These are phyloP conservation scores for Saccharomyces hybrid DNA, from an alignment of 1,139 yeast species.

Conservation along the genomic window DNA sequence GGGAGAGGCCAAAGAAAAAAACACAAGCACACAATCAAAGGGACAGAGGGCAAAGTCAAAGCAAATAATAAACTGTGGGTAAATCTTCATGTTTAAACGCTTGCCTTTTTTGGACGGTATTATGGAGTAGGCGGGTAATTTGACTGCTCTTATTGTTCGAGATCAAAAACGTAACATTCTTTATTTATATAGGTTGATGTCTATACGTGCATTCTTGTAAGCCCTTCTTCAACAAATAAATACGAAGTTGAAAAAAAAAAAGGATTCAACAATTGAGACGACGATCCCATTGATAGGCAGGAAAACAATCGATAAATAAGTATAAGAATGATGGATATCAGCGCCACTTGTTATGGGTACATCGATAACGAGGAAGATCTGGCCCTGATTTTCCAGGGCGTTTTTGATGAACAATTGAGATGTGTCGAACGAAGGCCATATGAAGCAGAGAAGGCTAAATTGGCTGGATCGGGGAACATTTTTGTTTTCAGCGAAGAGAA, in stretches of 20 bases:
- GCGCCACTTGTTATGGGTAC: constrained; percentile 70
- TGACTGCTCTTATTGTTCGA: neutral
- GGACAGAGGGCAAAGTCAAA: too few relatives aligned
- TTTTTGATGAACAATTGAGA: constrained; percentile 51
- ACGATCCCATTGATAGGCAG: neutral
- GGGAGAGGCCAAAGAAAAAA: too few relatives aligned
- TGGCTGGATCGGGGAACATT: constrained; percentile 71
- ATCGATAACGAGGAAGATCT: constrained; percentile 83
- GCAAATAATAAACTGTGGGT: neutral
- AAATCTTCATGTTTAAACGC: neutral
- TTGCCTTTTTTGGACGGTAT: neutral
- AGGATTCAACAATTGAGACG: neutral
- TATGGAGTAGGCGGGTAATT: neutral
- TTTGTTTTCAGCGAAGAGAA: constrained; percentile 79
- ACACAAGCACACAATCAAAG: too few relatives aligned
- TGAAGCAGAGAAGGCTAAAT: constrained; percentile 60
- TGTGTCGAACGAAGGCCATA: constrained; percentile 77
- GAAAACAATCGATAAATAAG: neutral
- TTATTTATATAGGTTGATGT: neutral
- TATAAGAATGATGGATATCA: constrained; percentile 23
- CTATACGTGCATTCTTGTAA: neutral
- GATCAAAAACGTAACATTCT: neutral
- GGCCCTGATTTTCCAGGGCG: constrained; percentile 70
- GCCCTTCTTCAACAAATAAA: neutral
- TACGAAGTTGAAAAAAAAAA: neutral